phyloP scores from a whole-genome alignment of 495 filamentous ascomycete species.

The Trichoderma orchidacearum region DNA sequence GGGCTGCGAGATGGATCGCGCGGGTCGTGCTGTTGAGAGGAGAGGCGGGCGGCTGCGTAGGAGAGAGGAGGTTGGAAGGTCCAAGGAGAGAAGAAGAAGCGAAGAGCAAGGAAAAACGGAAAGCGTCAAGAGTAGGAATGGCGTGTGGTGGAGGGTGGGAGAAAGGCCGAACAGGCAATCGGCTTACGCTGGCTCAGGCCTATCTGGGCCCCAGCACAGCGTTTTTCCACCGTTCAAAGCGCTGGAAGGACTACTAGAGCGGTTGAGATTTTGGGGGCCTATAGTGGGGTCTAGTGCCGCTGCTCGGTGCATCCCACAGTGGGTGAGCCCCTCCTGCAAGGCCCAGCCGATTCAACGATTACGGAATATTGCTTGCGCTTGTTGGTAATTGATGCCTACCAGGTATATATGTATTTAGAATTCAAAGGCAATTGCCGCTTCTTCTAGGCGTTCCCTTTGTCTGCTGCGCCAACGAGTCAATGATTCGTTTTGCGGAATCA shows the following conservation, averaged over 20 bases:
- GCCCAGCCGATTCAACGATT: too few relatives aligned
- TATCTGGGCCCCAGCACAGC: background rate
- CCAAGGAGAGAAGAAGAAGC: background rate
- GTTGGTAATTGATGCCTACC: too few relatives aligned
- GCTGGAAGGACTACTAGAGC: too few relatives aligned
- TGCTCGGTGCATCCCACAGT: too few relatives aligned
- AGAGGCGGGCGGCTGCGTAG: background rate
- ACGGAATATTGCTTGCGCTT: too few relatives aligned
- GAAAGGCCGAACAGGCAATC: background rate
- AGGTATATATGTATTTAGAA: too few relatives aligned
- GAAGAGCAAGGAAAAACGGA: background rate
- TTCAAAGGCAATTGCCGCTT: too few relatives aligned
- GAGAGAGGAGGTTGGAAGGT: background rate
- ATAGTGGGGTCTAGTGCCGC: background rate
- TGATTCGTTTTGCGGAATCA: too few relatives aligned
- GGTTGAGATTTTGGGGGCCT: background rate
- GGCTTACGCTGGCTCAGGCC: background rate
- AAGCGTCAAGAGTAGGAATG: too few relatives aligned
- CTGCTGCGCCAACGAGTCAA: too few relatives aligned
- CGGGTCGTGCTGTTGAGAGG: background rate
- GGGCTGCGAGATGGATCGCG: background rate
- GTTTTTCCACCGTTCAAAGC: background rate
- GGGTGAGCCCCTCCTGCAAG: background rate
- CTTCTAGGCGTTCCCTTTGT: too few relatives aligned
- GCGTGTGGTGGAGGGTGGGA: background rate